These are phyloP conservation scores for Pseudogymnoascus sp. DNA, from an alignment of 2,329 filamentous ascomycete genomes.

Conservation along the genomic window DNA sequence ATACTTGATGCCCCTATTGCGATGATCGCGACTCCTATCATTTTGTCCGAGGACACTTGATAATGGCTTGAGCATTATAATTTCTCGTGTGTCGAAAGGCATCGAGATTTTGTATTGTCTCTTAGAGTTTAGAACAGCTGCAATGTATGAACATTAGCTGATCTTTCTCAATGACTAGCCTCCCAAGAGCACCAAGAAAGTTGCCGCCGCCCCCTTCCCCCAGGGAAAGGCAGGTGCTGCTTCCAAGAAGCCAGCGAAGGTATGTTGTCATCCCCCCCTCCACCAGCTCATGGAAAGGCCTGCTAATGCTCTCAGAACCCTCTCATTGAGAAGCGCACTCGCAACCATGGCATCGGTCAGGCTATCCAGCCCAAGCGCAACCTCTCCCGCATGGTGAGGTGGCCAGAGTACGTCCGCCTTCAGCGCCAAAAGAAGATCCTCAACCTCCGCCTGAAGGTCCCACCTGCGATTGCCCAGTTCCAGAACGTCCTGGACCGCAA, in stretches of 20 bases:
- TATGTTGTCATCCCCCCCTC: constrained; percentile 44
- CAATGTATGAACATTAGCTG: constrained; percentile 61
- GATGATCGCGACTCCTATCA: constrained; percentile 26
- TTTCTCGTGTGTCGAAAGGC: constrained; percentile 31
- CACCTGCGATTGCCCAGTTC: constrained; percentile 95
- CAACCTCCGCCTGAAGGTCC: constrained; percentile 97
- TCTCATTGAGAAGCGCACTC: constrained; percentile 94
- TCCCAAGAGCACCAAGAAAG: constrained; percentile 97
- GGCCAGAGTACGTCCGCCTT: constrained; percentile 98
- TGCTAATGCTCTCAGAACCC: constrained; percentile 62
- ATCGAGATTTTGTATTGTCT: constrained; percentile 39
- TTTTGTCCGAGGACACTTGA: constrained; percentile 25
- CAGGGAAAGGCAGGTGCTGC: constrained; percentile 75
- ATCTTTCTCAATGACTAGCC: constrained; percentile 51
- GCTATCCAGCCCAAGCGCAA: constrained; percentile 96
- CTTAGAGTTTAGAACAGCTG: constrained; percentile 88
- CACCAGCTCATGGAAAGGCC: background rate
- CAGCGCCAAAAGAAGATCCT: constrained; percentile 84
- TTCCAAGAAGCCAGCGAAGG: constrained; percentile 94
- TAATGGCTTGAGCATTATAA: constrained; percentile 52
- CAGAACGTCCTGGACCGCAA: constrained; percentile 94
- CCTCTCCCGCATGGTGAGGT: constrained; percentile 97
- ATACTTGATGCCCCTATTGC: constrained; percentile 11
- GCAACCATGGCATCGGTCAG: constrained; percentile 98
- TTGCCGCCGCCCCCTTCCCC: constrained; percentile 92